Evolutionary conservation across 2,329 filamentous ascomycete species (phyloP), one percentile per base, ranked within the genome.

Genomic region (Capronia epimyces): DNA sequence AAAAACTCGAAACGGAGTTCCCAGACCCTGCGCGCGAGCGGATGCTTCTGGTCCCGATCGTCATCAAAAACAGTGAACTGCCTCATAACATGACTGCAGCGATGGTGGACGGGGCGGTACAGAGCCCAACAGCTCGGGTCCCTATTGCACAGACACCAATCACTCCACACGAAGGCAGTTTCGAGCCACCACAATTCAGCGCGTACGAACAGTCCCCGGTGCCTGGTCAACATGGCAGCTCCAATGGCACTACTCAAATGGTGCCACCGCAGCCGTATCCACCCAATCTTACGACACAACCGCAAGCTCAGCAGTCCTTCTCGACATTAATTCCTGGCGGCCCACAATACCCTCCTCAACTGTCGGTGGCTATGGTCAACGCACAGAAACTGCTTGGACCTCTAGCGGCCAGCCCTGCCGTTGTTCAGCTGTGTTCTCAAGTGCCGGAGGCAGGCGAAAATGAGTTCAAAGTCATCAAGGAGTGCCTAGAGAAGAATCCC

Each of bases 1-100:
- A 89, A 54, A 86, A 95, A 63, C 78, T 97, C n/a, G 84, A 88
- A 56, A 86, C 91, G 61, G 90, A 90, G 66, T 80, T 81, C 24
- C 79, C 96, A 25, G 87, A 90, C 39, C 79, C 79, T 1, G 78
- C 86, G 13, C 75, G 82, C 0, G 85, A 94, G 59, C 82, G 87
- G 1, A 81, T 93, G 71, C 73, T 98, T 29, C 74, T 97, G 7
- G 81, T 90, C 18, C 86, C 91, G 1, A 86, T 97, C 56, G 88
- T 96, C 2, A 87, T 94, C 57, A 81, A 86, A 29, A 83, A 84
- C 43, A 69, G 70, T 60, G 71, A 71, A 44, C 62, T 63, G 46
- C 46, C 67, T n/a, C 61, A 67, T 27, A 62, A 58, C 39, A 41
- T 42, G 57, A 70, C 60, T 57, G 65, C 63, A 53, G 49, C 66